Evolutionary conservation across 169 alveolate genomes (phyloP).

Genomic region (Toxoplasma gondii): DNA sequence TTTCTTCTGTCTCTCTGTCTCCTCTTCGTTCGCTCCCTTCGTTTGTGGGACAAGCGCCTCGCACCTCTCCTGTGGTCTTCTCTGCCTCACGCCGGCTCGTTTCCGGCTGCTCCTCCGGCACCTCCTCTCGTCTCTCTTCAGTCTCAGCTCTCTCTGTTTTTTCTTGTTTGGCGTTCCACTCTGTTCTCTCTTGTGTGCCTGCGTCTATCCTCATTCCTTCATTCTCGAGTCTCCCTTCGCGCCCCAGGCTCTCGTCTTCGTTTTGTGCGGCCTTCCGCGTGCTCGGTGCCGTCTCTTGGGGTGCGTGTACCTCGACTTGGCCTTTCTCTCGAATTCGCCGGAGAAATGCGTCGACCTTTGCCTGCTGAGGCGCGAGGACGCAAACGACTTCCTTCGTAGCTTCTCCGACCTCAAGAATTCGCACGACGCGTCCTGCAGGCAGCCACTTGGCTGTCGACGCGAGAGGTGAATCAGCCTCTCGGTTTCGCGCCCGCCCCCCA

Average conservation of each 20-base stretch:
- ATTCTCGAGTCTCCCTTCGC: not conserved
- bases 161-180: not conserved
- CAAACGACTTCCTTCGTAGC: not conserved
- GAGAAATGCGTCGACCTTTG: conserved; percentile 14
- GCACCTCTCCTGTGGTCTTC: not conserved
- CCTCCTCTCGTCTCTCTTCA: not conserved
- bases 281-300: not conserved
- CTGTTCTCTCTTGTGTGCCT: not conserved
- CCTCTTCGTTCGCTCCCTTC: not conserved
- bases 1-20: not conserved
- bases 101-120: not conserved
- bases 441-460: not conserved
- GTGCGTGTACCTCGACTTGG: not conserved
- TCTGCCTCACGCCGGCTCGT: no score
- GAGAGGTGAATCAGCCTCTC: not conserved
- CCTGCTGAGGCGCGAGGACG: conserved; percentile 18
- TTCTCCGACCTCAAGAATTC: not conserved
- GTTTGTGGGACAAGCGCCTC: not conserved
- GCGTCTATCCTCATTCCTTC: not conserved
- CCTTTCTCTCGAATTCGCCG: not conserved
- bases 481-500: not conserved
- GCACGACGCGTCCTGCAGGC: conserved; percentile 12
- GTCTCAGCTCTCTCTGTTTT: not conserved
- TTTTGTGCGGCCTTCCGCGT: not conserved
- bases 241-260: not conserved